Conservation (phyloP, 257 asterid species). For the Capsicum chinense region DNA sequence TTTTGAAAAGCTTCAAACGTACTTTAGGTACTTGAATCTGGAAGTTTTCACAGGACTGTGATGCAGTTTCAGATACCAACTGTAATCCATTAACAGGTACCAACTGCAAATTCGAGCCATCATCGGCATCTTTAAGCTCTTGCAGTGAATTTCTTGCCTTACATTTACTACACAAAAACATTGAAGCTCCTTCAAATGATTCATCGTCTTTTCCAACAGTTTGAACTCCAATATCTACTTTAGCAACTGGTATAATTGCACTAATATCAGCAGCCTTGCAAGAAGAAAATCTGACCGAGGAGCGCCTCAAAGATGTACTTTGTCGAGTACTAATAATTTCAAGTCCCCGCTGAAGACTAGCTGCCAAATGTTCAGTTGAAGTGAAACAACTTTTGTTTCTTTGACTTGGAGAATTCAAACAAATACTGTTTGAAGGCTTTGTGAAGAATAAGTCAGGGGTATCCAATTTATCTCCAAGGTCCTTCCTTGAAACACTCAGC, state of each 20-base stretch:
- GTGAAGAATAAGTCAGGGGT: constrained; percentile 44
- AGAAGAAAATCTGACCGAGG: constrained; percentile 82
- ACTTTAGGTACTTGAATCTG: constrained; percentile 84
- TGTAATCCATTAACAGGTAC: constrained; percentile 62
- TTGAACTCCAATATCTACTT: constrained; percentile 92
- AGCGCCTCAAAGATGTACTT: constrained; percentile 69
- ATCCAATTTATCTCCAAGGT: constrained; percentile 38
- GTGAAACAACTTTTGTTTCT: constrained; percentile 53
- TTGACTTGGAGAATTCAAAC: constrained; percentile 52
- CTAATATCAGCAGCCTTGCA: constrained; percentile 65
- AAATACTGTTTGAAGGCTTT: constrained; percentile 62
- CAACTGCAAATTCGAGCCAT: constrained; percentile 77
- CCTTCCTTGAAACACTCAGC: constrained; percentile 53
- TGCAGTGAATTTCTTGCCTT: constrained; percentile 48
- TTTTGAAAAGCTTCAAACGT: constrained; percentile 36
- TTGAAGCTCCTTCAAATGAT: constrained; percentile 39
- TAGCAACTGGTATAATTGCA: constrained; percentile 55
- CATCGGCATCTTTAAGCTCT: constrained; percentile 47
- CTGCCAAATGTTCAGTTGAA: constrained; percentile 81
- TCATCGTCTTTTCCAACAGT: constrained; percentile 52
- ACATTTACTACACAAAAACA: constrained; percentile 70
- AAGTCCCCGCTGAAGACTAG: constrained; percentile 86
- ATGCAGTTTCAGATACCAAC: constrained; percentile 25
- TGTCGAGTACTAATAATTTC: constrained; percentile 64
- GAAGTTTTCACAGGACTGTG: constrained; percentile 52